A percentile compares a stretch with the other conserved stretches of the same genome.
Evolutionary conservation across 345 rosid species (phyloP).

Genomic region (Combretum micranthum): DNA sequence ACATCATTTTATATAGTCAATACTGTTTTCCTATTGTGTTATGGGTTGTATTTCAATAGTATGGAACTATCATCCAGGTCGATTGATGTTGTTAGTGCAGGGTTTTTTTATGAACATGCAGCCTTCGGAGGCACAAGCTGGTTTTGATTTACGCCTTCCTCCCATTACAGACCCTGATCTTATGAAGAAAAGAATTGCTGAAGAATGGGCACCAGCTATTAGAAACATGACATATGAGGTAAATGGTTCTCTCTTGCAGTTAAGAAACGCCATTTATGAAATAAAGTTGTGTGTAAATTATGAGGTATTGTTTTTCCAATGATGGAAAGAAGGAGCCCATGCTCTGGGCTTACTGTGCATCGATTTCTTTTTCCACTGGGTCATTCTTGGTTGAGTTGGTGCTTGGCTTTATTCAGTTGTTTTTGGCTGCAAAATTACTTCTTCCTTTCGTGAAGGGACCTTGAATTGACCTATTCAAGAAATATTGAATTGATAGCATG

Average conservation of each 20-base stretch:
- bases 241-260: constrained; percentile 5
- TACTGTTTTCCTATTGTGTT: not conserved
- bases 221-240: constrained; percentile 77
- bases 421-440: too few species aligned
- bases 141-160: constrained; percentile 75
- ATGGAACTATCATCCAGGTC: not conserved
- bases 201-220: constrained; percentile 84
- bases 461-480: too few species aligned
- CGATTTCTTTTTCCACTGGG: too few species aligned
- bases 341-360: too few species aligned
- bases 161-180: constrained; percentile 63
- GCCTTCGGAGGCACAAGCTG: constrained; percentile 93
- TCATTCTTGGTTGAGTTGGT: too few species aligned
- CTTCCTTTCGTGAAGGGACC: too few species aligned
- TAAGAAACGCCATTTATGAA: too few species aligned
- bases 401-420: too few species aligned
- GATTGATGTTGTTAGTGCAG: constrained; percentile 19
- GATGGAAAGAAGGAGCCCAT: too few species aligned
- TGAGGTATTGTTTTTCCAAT: not conserved
- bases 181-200: constrained; percentile 52
- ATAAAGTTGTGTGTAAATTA: not conserved
- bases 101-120: constrained; percentile 95
- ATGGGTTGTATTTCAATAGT: not conserved
- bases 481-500: too few species aligned
- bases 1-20: not conserved